Percentiles rank a stretch among this genome's conserved stretches.
Evolutionary conservation across 2,329 filamentous ascomycete genomes (phyloP).

Genomic region (Corynespora cassiicola): DNA sequence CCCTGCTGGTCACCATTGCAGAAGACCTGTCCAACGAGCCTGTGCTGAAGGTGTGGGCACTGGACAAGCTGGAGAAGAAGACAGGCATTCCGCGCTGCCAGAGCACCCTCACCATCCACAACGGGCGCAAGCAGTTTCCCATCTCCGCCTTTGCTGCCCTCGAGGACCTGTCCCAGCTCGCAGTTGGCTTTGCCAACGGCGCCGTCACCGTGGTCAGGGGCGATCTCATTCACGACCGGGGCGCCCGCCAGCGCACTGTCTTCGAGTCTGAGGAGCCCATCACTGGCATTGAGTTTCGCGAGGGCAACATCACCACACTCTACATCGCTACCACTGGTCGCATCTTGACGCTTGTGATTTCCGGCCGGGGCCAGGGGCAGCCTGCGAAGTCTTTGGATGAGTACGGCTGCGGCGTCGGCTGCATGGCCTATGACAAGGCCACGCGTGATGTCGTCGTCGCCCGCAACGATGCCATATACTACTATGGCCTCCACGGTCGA

Average conservation of each 20-base stretch:
- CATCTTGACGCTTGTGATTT: slow-evolving; percentile 85
- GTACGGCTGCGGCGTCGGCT: slow-evolving; percentile 87
- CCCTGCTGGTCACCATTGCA: slow-evolving; percentile 81
- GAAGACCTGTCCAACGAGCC: slow-evolving; percentile 91
- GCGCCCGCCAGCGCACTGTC: slow-evolving; percentile 90
- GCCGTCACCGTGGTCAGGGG: slow-evolving; percentile 92
- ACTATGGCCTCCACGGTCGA: slow-evolving; percentile 83
- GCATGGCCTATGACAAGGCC: slow-evolving; percentile 85
- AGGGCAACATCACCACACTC: slow-evolving; percentile 72
- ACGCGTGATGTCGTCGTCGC: slow-evolving; percentile 90
- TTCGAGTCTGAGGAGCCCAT: slow-evolving; percentile 97
- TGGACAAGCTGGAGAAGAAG: slow-evolving; percentile 94
- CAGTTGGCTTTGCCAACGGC: slow-evolving; percentile 94
- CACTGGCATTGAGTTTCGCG: slow-evolving; percentile 83
- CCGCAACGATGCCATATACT: slow-evolving; percentile 93
- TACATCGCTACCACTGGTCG: slow-evolving; percentile 92
- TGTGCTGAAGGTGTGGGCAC: slow-evolving; percentile 93
- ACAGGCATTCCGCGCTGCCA: slow-evolving; percentile 87
- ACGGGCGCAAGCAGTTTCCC: slow-evolving; percentile 92
- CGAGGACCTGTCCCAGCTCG: slow-evolving; percentile 88
- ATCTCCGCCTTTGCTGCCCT: slow-evolving; percentile 89
- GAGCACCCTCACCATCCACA: slow-evolving; percentile 84
- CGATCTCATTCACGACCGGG: slow-evolving; percentile 92
- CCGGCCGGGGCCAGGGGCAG: slow-evolving; percentile 86
- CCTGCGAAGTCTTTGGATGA: slow-evolving; percentile 90